Evolutionary conservation across 345 rosid species (phyloP), one percentile per base, ranked within the genome.

Genomic region (Populus alba): DNA sequence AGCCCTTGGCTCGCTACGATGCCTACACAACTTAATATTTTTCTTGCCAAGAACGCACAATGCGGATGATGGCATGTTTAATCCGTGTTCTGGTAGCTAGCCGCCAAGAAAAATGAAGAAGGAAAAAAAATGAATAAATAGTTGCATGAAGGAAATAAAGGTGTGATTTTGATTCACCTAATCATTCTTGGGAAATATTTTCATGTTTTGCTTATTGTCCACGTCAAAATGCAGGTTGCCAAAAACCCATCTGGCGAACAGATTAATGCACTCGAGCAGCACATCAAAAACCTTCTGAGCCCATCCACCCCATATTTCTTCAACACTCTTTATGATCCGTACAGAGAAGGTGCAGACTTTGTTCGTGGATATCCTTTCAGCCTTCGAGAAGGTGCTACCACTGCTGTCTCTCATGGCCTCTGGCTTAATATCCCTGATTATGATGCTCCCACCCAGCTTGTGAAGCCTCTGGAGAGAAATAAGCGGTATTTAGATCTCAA

Each of bases 251-350:
- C 87, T 7, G 88, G 86, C 16, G 81, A 85, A 78, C 88, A 82
- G 49, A 87, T 89, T 80, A 85, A 87, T 79, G 90, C 86, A 39
- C 80, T 87, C 3, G 87, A 87, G 82, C 88, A 85, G 77, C 91
- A 89, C 83, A 85, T 89, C 66, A 82, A 81, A 75, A 89, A 87
- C 80, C 83, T 89, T 63, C 37, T 85, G 5, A 37, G 81, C 35
- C 90, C 91, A 77, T 87, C 88, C 16, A 87, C 90, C 13, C 88
- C 90, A 22, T 7, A n/a, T 70, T 84, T 82, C 75, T 89, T 89
- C 75, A 88, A 88, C 85, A 87, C 91, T 20, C 90, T 89, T 20
- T 87, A 89, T 77, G 90, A 89, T 82, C 91, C 91, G 25, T 89
- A 75, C 81, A 79, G 85, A 65, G 84, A 86, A 59, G 88, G 85